Evolutionary conservation across 805 yeast genomes (phyloP), one percentile per base, ranked within the genome.

Genomic region (Candida verbasci): DNA sequence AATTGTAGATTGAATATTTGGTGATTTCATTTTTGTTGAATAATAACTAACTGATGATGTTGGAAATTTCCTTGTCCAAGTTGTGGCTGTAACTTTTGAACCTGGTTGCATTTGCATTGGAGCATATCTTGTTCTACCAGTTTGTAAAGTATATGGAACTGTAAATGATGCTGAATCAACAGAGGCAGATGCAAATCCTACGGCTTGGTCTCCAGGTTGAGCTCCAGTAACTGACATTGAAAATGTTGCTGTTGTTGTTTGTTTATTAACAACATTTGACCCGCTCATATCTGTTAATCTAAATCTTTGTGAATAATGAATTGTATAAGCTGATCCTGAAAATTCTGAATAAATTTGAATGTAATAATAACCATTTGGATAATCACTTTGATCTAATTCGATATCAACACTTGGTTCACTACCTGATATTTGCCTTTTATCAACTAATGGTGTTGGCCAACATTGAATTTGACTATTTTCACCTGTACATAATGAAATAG

Each of bases 91-190:
- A 17, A 87, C 75, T 8, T 62, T 63, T 1, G 83, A 52, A 3
- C 82, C 85, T 5, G 98, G 97, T 60, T 87, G 96, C 41, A 69
- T 56, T 62, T 89, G 97, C 96, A 88, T 86, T 36, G 97, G 96
- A 1, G 97, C 97, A 58, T 62, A 86, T 49, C 89, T 74, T 8
- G 85, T 76, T 15, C 48, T 58, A 21, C 96, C 96, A 0, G 93
- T 82, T 63, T 91, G 97, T 48, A 49, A 44, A 3, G 86, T 74
- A 62, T 89, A 91, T 2, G 94, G 73, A 6, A 88, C 63, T 3
- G 80, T 54, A 56, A 82, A 82, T 2, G 87, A 80, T 9, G 55
- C 59, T 1, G 68, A 50, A 47, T 61, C 45, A 27, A 58, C 29
- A 9, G 58, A 10, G 6, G 42, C 38, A 2, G 55, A 47, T 6